Evolutionary conservation across 1,139 yeast genomes (phyloP), one percentile per base, ranked within the genome.

Genomic region (Chernovozyma aurita): DNA sequence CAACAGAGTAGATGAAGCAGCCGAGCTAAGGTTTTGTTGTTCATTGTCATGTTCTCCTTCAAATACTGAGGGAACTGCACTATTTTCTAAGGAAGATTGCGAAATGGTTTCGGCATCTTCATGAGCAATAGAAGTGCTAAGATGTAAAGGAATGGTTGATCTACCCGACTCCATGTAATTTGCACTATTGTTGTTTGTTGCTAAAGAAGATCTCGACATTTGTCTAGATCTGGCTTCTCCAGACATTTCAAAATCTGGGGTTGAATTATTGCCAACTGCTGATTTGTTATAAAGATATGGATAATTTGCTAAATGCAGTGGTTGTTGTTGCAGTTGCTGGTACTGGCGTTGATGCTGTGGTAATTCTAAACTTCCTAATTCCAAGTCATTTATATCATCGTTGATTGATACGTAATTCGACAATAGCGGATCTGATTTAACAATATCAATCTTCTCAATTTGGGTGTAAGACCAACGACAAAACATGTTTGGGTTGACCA

Each of bases 391-490:
- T 13, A 28, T 25, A 18, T 30, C 33, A 14, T 34, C 33, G 11
- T 16, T 26, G 9, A 32, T 38, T 34, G 17, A 36, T 31, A 13
- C 38, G 30, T 42, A 49, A 35, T 41, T 34, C 7, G 24, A 13
- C 29, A 32, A 29, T 21, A 68, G 57, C n/a, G 75, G 74, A 42
- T 69, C 70, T 6, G 49, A 45, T 20, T 55, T 55, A 22, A 37
- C 39, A 30, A 63, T 44, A 45, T 63, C 55, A 20, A 57, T 50
- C 37, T 51, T 55, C 30, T 47, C 43, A 26, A 69, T 52, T 33
- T 56, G 60, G 6, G 61, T 53, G 54, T 90, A 90, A 16, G 94
- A 82, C 95, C 96, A 90, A 44, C 97, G 80, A 49, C 92, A 82
- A 50, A 82, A 82, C 52, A 78, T 75, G 40, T 63, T 74, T 16